phyloP scores from a whole-genome alignment of 2,329 filamentous ascomycete species.

The Venturia pyrina region DNA sequence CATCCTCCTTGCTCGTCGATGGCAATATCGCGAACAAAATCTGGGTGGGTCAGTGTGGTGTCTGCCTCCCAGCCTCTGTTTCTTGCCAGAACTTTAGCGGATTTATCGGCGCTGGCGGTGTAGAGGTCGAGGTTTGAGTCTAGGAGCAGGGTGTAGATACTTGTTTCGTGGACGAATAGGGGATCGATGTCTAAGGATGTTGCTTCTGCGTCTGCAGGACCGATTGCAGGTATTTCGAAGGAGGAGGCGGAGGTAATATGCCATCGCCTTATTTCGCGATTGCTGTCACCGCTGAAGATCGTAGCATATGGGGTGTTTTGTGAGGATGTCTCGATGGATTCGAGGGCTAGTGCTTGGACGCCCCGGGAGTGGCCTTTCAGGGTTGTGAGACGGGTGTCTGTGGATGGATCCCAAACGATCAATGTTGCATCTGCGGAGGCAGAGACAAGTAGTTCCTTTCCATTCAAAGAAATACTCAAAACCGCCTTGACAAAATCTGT shows the following conservation, averaged over 20 bases:
- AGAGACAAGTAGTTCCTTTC: conserved; percentile 43
- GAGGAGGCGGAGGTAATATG: conserved; percentile 44
- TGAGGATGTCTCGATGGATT: conserved; percentile 46
- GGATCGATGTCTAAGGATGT: conserved; percentile 36
- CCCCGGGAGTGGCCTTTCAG: conserved; percentile 71
- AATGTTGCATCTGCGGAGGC: conserved; percentile 38
- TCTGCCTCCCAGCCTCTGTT: conserved; percentile 59
- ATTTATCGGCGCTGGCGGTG: conserved; percentile 89
- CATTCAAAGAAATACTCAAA: conserved; percentile 49
- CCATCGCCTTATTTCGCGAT: conserved; percentile 63
- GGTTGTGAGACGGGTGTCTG: conserved; percentile 59
- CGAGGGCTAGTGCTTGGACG: conserved; percentile 68
- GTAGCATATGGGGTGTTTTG: conserved; percentile 17
- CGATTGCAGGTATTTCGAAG: conserved; percentile 38
- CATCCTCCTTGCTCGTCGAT: conserved; percentile 60
- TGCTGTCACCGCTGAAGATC: conserved; percentile 64
- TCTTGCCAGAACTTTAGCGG: conserved; percentile 67
- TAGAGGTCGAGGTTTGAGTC: conserved; percentile 67
- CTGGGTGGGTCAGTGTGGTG: conserved; percentile 67
- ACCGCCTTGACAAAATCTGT: conserved; percentile 86
- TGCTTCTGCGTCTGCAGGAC: conserved; percentile 8
- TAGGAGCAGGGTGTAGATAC: conserved; percentile 72
- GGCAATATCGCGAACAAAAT: conserved; percentile 78
- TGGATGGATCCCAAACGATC: conserved; percentile 68
- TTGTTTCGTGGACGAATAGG: conserved; percentile 79